Conservation (phyloP, 257 asterid genomes). For the Verbascum thapsus region DNA sequence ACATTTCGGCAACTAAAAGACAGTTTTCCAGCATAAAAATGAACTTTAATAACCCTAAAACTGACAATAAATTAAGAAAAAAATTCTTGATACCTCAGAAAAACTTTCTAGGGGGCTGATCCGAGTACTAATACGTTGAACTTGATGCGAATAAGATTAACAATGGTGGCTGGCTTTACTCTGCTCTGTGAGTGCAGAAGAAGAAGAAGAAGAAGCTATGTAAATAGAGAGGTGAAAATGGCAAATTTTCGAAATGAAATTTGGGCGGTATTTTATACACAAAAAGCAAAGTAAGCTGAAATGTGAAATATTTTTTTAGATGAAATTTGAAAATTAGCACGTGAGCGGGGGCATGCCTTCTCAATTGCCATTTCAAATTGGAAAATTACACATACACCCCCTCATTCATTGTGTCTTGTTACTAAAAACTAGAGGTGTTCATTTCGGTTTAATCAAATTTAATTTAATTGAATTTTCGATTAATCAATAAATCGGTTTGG, state of each 20-base stretch:
- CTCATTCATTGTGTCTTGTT: no score
- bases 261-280: conserved; percentile 57
- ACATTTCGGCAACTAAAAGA: not conserved
- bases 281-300: no score
- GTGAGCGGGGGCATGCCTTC: conserved; percentile 22
- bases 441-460: no score
- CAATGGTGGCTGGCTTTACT: conserved; percentile 21
- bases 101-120: not conserved
- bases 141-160: not conserved
- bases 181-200: conserved; percentile 20
- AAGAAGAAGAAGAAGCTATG: conserved; percentile 9
- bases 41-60: not conserved
- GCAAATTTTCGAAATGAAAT: conserved; percentile 49
- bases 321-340: conserved; percentile 13
- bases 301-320: no score
- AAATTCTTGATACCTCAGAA: conserved; percentile 22
- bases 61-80: not conserved
- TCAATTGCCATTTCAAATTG: no score
- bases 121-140: no score
- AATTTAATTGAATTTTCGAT: no score
- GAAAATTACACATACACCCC: no score
- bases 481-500: no score
- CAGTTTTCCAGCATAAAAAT: not conserved
- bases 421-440: no score
- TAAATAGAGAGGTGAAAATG: conserved; percentile 41